These are phyloP conservation scores for Auxenochlorella pyrenoidosa DNA, from an alignment of 139 green algal genomes.

Conservation along the genomic window DNA sequence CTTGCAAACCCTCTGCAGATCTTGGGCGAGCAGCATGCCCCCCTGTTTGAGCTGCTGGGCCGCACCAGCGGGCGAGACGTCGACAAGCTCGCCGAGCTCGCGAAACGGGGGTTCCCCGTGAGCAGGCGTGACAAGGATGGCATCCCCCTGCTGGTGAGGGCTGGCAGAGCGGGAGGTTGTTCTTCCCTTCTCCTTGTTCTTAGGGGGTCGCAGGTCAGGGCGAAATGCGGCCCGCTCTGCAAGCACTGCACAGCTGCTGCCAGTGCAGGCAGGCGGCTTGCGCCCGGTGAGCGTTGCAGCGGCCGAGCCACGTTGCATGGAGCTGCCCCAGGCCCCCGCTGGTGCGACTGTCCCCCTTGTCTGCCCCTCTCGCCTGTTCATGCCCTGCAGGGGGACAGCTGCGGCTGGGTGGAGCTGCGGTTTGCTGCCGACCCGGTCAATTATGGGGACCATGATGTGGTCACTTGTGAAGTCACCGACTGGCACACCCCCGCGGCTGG, in stretches of 20 bases:
- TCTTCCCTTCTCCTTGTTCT: no score
- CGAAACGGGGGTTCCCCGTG: slow-evolving; percentile 20
- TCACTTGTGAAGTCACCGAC: slow-evolving; percentile 56
- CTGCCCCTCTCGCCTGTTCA: not conserved
- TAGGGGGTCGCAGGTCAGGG: no score
- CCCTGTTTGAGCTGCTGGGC: slow-evolving; percentile 62
- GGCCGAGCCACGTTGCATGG: not conserved
- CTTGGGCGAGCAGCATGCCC: slow-evolving; percentile 48
- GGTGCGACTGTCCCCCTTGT: not conserved
- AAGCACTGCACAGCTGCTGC: no score
- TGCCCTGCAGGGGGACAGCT: not conserved
- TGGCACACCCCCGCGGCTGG: slow-evolving; percentile 34
- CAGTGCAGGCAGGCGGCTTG: no score
- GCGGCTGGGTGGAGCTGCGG: slow-evolving; percentile 58
- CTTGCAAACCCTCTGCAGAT: slow-evolving; percentile 48
- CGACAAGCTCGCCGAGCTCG: slow-evolving; percentile 57
- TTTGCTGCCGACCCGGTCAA: slow-evolving; percentile 40
- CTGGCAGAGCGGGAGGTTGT: not conserved
- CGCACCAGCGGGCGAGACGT: slow-evolving; percentile 62
- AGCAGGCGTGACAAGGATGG: not conserved
- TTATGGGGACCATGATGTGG: slow-evolving; percentile 66
- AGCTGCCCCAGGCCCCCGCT: not conserved
- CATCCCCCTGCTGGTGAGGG: slow-evolving; percentile 13
- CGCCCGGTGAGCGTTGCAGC: no score
- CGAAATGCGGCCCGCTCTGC: no score